phyloP scores from a whole-genome alignment of 208 protist genomes.

The Borovskyia barvae region DNA sequence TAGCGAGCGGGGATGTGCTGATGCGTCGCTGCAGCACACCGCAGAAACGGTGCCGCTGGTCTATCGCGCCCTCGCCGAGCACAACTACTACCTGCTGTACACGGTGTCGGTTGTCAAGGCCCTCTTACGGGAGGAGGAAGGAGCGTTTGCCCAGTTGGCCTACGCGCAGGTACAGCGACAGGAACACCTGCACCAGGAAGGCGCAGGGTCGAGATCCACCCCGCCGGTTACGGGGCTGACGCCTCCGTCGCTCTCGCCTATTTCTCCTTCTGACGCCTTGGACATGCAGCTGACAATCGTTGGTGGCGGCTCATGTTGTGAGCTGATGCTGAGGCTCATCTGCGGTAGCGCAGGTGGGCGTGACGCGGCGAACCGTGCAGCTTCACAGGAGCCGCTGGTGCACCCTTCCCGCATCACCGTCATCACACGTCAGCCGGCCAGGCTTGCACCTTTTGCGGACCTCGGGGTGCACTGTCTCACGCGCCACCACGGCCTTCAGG shows the following conservation, averaged over 20 bases:
- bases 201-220: background rate
- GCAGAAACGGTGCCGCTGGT: slow-evolving; percentile 55
- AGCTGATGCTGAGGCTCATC: slow-evolving; percentile 14
- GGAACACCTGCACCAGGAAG: slow-evolving; percentile 15
- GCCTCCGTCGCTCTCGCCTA: slow-evolving; percentile 8
- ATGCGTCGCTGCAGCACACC: slow-evolving; percentile 37
- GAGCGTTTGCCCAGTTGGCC: slow-evolving; percentile 46
- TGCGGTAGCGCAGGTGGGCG: background rate
- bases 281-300: slow-evolving; percentile 60
- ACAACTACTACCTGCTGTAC: slow-evolving; percentile 60
- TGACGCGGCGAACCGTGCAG: background rate
- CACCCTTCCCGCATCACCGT: slow-evolving; percentile 79
- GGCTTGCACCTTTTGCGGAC: slow-evolving; percentile 34
- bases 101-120: slow-evolving; percentile 40
- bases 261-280: slow-evolving; percentile 32
- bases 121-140: slow-evolving; percentile 52
- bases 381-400: slow-evolving; percentile 24
- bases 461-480: slow-evolving; percentile 55
- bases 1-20: slow-evolving; percentile 44
- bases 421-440: slow-evolving; percentile 63
- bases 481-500: slow-evolving; percentile 38
- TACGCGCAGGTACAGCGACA: slow-evolving; percentile 33
- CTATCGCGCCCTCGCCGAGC: slow-evolving; percentile 51
- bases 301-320: slow-evolving; percentile 58
- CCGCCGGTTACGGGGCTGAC: background rate